Base-by-base conservation (phyloP, 2,329 filamentous ascomycete species). In the Lecanoromycetidae sp. region DNA sequence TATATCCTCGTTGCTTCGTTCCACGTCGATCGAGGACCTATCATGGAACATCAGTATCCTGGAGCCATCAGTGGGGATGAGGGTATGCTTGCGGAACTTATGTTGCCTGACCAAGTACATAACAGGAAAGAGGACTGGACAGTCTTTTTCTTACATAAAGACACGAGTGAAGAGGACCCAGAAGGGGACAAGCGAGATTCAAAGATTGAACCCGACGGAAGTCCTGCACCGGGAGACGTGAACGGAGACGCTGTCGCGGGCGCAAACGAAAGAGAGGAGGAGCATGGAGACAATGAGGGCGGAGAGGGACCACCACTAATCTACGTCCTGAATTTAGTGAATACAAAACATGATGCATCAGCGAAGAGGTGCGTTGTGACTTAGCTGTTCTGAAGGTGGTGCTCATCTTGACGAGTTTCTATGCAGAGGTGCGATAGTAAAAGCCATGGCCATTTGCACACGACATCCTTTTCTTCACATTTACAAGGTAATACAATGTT, bases 31-130 rank as follows among this genome's bases (percentile, higher is more conserved):
- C 80, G 86, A 44, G 91, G 91, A 3, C 90, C 90, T 38, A 80
- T 95, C 57, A 96, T 98, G 91, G 91, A 98, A 62, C 88, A 98
- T 62, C 91, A 98, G 62, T 98, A 90, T 61, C 91, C 91, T 0
- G 82, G 86, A 34, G 81, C 90, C 42, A 96, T 98, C 53, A 95
- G 87, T 42, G 90, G 91, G 26, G 90, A 98, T 62, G 91, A 98
- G 68, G 84, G 94, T 59, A 96, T 96, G 88, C 68, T 98, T 60
- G 91, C 91, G 5, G 91, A 98, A 70, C 77, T 98, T 59, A 98
- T 98, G 91, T 70, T 98, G 62, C 91, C 91, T 0, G 91, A 98
- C 65, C 90, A 96, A 66, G 87, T 90, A 19, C 91, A 98, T 66
- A 80, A 91, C 52, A 79, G 91, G 32, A 90, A 84, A 60, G 88